Base-by-base conservation (phyloP, 2,329 filamentous ascomycete genomes). In the Trichoderma citrinoviride region DNA sequence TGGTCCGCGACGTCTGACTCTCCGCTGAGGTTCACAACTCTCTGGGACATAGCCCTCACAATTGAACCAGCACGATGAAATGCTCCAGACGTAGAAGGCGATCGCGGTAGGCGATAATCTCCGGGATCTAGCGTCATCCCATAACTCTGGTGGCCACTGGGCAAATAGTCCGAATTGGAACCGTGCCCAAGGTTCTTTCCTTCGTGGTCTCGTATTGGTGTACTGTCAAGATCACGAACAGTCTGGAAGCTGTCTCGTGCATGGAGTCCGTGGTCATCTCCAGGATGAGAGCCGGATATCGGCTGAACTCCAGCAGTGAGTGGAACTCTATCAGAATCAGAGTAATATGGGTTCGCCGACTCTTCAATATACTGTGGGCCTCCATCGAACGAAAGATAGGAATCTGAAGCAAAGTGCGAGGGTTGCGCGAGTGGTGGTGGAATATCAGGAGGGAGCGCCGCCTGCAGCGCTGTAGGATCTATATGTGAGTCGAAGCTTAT, bases 1-100 rank as follows among this genome's bases (percentile, higher is more conserved):
- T 90, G 87, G 74, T 97, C 92, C 17, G 93, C 82, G 21, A 91
- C 80, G 71, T 97, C 92, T 5, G 89, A 90, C 72, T 98, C 95
- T 74, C 96, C 96, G 77, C 93, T 97, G 71, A 99, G 86, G 73
- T 98, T 98, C 73, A 99, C 95, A 64, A 99, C 93, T 80, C 95
- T 92, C 79, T 97, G 93, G 37, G 96, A 98, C 87, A 99, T 96
- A 67, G 87, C 87, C 69, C 90, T 86, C 77, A 93, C 86, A 71
- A 93, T 91, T 8, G 90, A 91, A 50, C 90, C 86, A 67, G 90
- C 90, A 70, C 87, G 83, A 25, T 84, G 85, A 60, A 93, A 76
- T 19, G 90, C 89, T 27, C 85, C 85, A 12, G 86, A 83, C 8
- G 85, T 83, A 19, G 88, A 88, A 2, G 85, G 81, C 2, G 89